phyloP scores from a whole-genome alignment of 345 rosid species.

The Arabis hirsuta region DNA sequence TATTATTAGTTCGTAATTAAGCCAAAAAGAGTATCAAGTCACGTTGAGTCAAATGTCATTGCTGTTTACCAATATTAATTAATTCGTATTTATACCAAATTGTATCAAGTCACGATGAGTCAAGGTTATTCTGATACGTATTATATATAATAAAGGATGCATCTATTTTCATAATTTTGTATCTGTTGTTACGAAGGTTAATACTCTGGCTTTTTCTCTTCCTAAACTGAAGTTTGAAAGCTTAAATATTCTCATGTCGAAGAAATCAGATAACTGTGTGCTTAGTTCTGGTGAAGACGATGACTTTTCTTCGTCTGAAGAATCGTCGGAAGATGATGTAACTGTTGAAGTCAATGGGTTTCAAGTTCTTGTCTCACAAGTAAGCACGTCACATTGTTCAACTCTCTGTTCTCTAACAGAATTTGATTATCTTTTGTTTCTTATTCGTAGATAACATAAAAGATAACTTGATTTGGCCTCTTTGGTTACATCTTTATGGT shows the following conservation, averaged over 20 bases:
- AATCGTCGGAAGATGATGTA: not conserved
- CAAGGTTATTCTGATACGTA: too few relatives aligned
- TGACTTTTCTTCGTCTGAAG: not conserved
- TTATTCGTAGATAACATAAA: not conserved
- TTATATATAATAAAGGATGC: too few relatives aligned
- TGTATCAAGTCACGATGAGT: too few relatives aligned
- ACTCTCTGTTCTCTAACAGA: not conserved
- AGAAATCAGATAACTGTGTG: not conserved
- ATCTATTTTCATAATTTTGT: too few relatives aligned
- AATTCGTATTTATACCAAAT: not conserved
- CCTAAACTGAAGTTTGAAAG: not conserved
- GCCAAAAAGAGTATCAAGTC: not conserved
- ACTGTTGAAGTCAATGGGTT: slow-evolving; percentile 7
- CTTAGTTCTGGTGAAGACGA: not conserved
- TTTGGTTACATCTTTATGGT: not conserved
- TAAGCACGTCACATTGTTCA: not conserved
- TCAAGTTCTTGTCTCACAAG: slow-evolving; percentile 8
- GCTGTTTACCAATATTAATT: too few relatives aligned
- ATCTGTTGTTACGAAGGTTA: too few relatives aligned
- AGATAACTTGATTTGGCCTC: not conserved
- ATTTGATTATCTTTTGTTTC: not conserved
- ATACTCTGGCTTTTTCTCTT: not conserved
- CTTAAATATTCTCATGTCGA: not conserved
- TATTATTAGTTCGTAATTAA: not conserved
- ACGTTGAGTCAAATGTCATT: slow-evolving; percentile 1